Evolutionary conservation across 2,329 filamentous ascomycete genomes (phyloP), one percentile per base, ranked within the genome.

Genomic region (Myotisia sp.): DNA sequence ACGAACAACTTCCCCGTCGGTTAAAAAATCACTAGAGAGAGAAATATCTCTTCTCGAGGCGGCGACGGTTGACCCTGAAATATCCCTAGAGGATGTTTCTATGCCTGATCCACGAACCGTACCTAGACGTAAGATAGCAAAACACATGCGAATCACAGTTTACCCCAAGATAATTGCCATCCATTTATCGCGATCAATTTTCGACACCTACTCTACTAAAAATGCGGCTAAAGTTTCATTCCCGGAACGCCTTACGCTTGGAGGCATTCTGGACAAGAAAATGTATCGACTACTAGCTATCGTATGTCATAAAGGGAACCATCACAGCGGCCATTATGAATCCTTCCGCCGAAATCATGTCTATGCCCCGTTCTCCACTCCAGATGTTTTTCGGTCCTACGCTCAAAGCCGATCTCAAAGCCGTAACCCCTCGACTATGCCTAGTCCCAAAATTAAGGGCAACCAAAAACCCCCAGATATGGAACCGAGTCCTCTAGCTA

Each of bases 281-380:
- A 79, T 72, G 51, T 98, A 94, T 58, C 83, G 77, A 47, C 66
- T 98, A 4, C 69, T 92, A 0, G 84, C 79, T 8, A 73, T 92
- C 22, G 84, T 98, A 22, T 92, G 83, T 14, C 90, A 98, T 53
- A 92, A 92, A 50, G 90, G 90, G 23, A 92, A 82, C 42, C 90
- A 98, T 54, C 79, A 93, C 51, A 93, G 85, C 48, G 90, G 90
- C 1, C 90, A 98, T 53, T 98, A 98, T 60, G 90, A 98, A 55
- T 87, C 85, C 1, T 95, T 95, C 56, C 72, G 90, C 21, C 73
- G 90, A 23, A 90, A 95, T 56, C 79, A 82, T 38, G 60, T 83
- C 6, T 74, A 77, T 33, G 63, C 79, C 3, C 86, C 86, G 0
- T 95, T 76, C 52, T 80, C 83, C 1, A 94, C 87, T 5, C 75